A percentile compares a stretch with the other conserved stretches of the same genome.
Conservation (phyloP, 2,329 filamentous ascomycete species). For the Monosporascus sp. region DNA sequence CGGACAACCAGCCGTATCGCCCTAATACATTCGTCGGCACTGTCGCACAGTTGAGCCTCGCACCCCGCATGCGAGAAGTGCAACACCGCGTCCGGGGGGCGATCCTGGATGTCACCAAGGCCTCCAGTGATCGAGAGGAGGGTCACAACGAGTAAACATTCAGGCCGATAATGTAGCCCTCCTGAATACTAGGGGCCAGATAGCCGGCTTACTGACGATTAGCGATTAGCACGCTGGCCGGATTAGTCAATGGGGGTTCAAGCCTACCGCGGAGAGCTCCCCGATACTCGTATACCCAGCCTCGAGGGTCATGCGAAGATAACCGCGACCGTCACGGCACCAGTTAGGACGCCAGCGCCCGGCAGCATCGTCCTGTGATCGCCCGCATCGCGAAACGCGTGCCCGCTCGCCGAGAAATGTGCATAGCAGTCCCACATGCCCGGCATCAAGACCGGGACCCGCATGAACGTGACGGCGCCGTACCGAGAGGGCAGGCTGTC, state of each 20-base stretch:
- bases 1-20: conserved; percentile 38
- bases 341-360: conserved; percentile 25
- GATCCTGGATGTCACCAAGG: conserved; percentile 39
- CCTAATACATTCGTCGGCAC: conserved; percentile 37
- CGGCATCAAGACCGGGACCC: conserved; percentile 41
- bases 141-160: conserved; percentile 41
- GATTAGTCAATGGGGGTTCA: no score
- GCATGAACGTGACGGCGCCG: conserved; percentile 17
- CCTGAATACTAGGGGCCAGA: conserved; percentile 34
- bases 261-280: conserved; percentile 36
- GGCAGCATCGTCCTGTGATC: conserved; percentile 17
- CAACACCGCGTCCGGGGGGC: conserved; percentile 29
- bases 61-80: conserved; percentile 26
- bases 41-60: conserved; percentile 35
- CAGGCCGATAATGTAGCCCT: conserved; percentile 39
- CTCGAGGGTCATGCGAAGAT: conserved; percentile 35
- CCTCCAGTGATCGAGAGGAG: conserved; percentile 42
- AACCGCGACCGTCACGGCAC: conserved; percentile 34
- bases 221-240: background rate
- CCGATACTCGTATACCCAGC: conserved; percentile 46
- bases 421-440: conserved; percentile 49
- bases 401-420: conserved; percentile 36
- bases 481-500: conserved; percentile 27
- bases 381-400: conserved; percentile 12
- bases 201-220: conserved; percentile 32